Evolutionary conservation across 768 basidiomycete species (phyloP).

Genomic region (Boletus rubropictus): DNA sequence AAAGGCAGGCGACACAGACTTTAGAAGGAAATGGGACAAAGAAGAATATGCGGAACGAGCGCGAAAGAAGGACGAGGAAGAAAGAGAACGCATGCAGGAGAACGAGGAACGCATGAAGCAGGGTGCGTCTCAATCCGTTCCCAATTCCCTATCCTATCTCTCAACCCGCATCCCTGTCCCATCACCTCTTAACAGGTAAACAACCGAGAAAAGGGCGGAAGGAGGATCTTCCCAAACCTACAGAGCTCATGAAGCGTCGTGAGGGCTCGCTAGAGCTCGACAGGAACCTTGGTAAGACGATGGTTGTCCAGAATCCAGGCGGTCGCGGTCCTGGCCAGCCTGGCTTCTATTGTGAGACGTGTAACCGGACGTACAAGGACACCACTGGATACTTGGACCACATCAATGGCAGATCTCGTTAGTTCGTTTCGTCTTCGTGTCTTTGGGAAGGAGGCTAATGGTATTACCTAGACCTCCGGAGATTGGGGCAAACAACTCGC

Average conservation of each 20-base stretch:
- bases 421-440: constrained; percentile 30
- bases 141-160: background rate
- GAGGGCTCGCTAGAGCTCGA: constrained; percentile 83
- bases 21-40: constrained; percentile 92
- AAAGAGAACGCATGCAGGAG: constrained; percentile 76
- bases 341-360: constrained; percentile 91
- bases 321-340: constrained; percentile 85
- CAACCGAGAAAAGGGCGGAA: constrained; percentile 58
- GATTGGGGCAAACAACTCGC: constrained; percentile 92
- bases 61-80: constrained; percentile 73
- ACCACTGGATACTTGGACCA: constrained; percentile 93
- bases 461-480: constrained; percentile 66
- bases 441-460: background rate
- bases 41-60: constrained; percentile 85
- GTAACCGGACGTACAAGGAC: constrained; percentile 89
- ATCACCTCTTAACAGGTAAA: constrained; percentile 55
- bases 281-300: constrained; percentile 92
- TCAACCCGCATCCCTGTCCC: background rate
- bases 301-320: constrained; percentile 83
- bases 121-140: constrained; percentile 41
- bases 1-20: constrained; percentile 58
- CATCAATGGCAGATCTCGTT: constrained; percentile 89
- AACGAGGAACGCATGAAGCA: constrained; percentile 81
- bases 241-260: constrained; percentile 86
- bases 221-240: constrained; percentile 87